Conservation (phyloP, 2,329 filamentous ascomycete genomes). For the Rhexocercosporidium sp. region DNA sequence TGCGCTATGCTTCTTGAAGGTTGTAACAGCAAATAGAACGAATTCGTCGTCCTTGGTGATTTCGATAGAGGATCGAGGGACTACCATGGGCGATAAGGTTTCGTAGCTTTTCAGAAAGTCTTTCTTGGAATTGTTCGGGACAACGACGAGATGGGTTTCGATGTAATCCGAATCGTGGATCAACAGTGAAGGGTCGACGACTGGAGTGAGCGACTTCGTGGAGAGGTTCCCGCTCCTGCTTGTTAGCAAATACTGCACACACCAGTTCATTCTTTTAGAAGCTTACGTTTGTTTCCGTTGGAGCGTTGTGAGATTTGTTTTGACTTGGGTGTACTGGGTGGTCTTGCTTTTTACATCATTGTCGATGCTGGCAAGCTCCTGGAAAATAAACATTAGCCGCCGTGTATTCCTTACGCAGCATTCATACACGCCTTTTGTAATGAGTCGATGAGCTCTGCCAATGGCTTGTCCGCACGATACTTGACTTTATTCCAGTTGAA, state of each 20-base stretch:
- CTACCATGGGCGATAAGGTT: slow-evolving; percentile 86
- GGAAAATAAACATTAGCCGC: slow-evolving; percentile 3
- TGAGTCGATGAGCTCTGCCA: slow-evolving; percentile 84
- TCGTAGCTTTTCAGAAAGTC: slow-evolving; percentile 93
- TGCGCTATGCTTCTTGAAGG: slow-evolving; percentile 87
- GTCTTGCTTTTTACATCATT: slow-evolving; percentile 96
- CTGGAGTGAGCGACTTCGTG: slow-evolving; percentile 89
- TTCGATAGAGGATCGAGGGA: slow-evolving; percentile 83
- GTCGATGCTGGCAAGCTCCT: slow-evolving; percentile 92
- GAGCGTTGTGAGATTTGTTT: slow-evolving; percentile 79
- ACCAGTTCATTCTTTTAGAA: not conserved
- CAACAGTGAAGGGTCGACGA: slow-evolving; percentile 80
- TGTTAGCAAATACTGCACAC: slow-evolving; percentile 22
- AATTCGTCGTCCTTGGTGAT: slow-evolving; percentile 90
- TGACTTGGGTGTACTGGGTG: slow-evolving; percentile 90
- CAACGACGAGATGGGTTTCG: slow-evolving; percentile 91
- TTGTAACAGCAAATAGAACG: slow-evolving; percentile 83
- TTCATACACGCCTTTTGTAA: slow-evolving; percentile 74
- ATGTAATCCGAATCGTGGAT: slow-evolving; percentile 95
- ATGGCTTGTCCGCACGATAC: slow-evolving; percentile 89
- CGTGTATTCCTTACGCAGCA: not conserved
- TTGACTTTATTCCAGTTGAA: slow-evolving; percentile 99
- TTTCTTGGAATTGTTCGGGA: slow-evolving; percentile 79
- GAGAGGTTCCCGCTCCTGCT: slow-evolving; percentile 80
- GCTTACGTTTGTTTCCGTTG: slow-evolving; percentile 86